phyloP scores from a whole-genome alignment of 1,284 basidiomycete genomes.

The Cryptococcus sp. region DNA sequence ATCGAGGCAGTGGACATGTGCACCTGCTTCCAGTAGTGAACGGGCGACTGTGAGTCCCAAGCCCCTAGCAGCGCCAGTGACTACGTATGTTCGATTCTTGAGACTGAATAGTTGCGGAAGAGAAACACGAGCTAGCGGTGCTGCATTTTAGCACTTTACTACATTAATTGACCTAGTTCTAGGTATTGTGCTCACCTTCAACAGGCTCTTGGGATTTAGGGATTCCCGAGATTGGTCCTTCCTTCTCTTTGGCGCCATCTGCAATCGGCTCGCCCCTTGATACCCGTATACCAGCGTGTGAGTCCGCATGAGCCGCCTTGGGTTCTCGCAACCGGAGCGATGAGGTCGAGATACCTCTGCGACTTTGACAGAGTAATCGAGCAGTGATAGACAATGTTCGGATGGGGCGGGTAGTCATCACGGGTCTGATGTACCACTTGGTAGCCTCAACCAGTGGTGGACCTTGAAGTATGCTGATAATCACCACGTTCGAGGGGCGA shows the following conservation, averaged over 20 bases:
- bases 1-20: conserved; percentile 73
- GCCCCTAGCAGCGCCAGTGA: conserved; percentile 74
- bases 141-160: not conserved
- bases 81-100: conserved; percentile 65
- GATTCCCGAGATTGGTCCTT: not conserved
- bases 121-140: conserved; percentile 8
- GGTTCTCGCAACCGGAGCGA: not conserved
- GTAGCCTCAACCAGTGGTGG: too few relatives aligned
- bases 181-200: not conserved
- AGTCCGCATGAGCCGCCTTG: not conserved
- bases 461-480: too few relatives aligned
- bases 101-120: conserved; percentile 57
- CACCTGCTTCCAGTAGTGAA: conserved; percentile 69
- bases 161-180: not conserved
- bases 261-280: not conserved
- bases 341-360: too few relatives aligned
- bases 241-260: not conserved
- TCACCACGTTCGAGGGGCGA: too few relatives aligned
- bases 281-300: not conserved
- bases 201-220: not conserved
- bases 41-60: conserved; percentile 78
- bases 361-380: too few relatives aligned
- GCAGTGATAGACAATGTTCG: not conserved
- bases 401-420: too few relatives aligned
- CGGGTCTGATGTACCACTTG: too few relatives aligned